Evolutionary conservation across 306 rosid species (phyloP).

Genomic region (Fagus crenata): DNA sequence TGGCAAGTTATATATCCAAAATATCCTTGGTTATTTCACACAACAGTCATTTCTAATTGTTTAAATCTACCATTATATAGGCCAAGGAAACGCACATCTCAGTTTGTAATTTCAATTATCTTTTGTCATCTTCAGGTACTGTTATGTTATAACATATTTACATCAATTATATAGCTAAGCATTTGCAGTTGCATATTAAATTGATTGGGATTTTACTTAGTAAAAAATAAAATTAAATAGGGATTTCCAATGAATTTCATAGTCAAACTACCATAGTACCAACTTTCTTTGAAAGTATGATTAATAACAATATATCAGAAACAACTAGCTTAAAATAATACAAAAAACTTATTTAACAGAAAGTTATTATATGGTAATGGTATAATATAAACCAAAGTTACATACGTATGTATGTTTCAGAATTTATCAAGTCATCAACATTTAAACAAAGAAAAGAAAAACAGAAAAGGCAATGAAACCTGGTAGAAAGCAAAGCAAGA

Average conservation of each 20-base stretch:
- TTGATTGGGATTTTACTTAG: not conserved
- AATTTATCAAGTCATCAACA: too few species aligned
- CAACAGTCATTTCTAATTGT: not conserved
- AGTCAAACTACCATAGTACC: not conserved
- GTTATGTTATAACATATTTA: not conserved
- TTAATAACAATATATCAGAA: not conserved
- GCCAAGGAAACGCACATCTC: too few species aligned
- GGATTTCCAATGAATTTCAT: not conserved
- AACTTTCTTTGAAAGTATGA: not conserved
- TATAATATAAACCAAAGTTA: too few species aligned
- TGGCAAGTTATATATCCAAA: not conserved
- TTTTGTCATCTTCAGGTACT: too few species aligned
- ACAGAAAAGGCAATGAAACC: constrained; percentile 38
- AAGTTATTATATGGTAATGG: not conserved
- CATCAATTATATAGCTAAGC: not conserved
- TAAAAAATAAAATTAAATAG: not conserved
- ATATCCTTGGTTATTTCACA: not conserved
- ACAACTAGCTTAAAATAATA: not conserved
- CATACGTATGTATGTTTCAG: too few species aligned
- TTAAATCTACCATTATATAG: not conserved
- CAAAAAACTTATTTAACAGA: not conserved
- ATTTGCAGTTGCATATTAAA: too few species aligned
- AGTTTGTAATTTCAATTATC: too few species aligned
- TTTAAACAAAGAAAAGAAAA: not conserved
- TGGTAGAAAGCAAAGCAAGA: constrained; percentile 75